Conservation (phyloP, 1,284 basidiomycete species). For the Schizophyllum amplum region DNA sequence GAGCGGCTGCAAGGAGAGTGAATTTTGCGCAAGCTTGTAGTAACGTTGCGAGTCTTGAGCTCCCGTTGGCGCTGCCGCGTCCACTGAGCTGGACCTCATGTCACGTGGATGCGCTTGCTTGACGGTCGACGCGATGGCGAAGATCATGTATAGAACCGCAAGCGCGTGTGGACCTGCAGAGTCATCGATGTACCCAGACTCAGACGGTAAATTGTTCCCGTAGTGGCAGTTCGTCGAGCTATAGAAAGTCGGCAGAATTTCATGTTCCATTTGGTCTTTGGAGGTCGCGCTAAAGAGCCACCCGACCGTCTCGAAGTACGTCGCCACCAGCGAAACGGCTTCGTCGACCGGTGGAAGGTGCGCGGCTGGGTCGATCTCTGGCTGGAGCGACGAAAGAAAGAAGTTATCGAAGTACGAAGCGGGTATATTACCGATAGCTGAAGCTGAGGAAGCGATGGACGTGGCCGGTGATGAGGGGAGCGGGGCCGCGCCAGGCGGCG, state of each 20-base stretch:
- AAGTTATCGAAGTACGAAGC: not conserved
- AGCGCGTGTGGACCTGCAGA: constrained; percentile 34
- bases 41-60: constrained; percentile 45
- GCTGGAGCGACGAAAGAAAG: constrained; percentile 39
- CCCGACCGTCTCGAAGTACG: constrained; percentile 46
- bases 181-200: constrained; percentile 6
- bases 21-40: constrained; percentile 51
- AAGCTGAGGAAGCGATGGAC: constrained; percentile 48
- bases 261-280: constrained; percentile 38
- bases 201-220: constrained; percentile 3
- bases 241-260: constrained; percentile 36
- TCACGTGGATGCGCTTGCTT: constrained; percentile 7
- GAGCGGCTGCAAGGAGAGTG: constrained; percentile 51
- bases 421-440: constrained; percentile 41
- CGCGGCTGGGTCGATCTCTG: constrained; percentile 41
- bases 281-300: constrained; percentile 52
- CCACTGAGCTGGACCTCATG: too few relatives aligned
- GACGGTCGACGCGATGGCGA: constrained; percentile 51
- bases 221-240: not conserved
- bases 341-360: constrained; percentile 43
- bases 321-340: constrained; percentile 37
- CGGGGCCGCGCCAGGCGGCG: constrained; percentile 24
- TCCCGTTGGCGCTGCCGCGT: too few relatives aligned
- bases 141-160: constrained; percentile 53
- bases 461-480: constrained; percentile 29